A percentile compares a stretch with the other conserved stretches of the same genome.
phyloP scores from a whole-genome alignment of 2,329 filamentous ascomycete genomes.

The Zymoseptoria tritici region DNA sequence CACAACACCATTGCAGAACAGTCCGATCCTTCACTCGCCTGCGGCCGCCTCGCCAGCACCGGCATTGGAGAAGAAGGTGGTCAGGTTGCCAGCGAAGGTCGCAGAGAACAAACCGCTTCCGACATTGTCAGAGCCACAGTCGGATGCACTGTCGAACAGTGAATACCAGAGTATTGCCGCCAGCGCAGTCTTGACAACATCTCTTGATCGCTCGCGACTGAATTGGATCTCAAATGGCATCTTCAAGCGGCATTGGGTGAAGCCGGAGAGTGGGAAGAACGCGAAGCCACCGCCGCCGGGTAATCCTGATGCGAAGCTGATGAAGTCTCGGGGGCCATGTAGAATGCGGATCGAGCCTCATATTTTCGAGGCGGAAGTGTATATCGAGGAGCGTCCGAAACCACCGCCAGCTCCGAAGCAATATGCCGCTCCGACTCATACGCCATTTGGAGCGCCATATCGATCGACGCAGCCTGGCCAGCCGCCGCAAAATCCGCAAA shows the following conservation, averaged over 20 bases:
- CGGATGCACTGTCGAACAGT: slow-evolving; percentile 52
- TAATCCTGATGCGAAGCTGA: slow-evolving; percentile 30
- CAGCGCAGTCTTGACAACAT: slow-evolving; percentile 68
- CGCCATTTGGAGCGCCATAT: slow-evolving; percentile 18
- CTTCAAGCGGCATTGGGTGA: slow-evolving; percentile 72
- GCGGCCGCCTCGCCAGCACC: slow-evolving; percentile 14
- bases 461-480: slow-evolving; percentile 14
- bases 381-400: slow-evolving; percentile 59
- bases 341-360: slow-evolving; percentile 74
- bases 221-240: slow-evolving; percentile 62
- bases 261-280: slow-evolving; percentile 62
- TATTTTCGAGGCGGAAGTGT: slow-evolving; percentile 69
- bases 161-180: slow-evolving; percentile 70
- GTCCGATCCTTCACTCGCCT: slow-evolving; percentile 9
- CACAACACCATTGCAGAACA: slow-evolving; percentile 8
- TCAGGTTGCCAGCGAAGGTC: slow-evolving; percentile 53
- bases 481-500: slow-evolving; percentile 8
- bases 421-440: slow-evolving; percentile 3
- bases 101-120: slow-evolving; percentile 62
- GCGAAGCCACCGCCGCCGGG: slow-evolving; percentile 43
- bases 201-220: slow-evolving; percentile 63
- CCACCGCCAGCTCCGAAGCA: slow-evolving; percentile 32
- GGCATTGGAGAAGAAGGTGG: slow-evolving; percentile 18
- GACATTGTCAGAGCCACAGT: slow-evolving; percentile 60
- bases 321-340: slow-evolving; percentile 58